A percentile compares a stretch with the other conserved stretches of the same genome.
phyloP scores from a whole-genome alignment of 768 basidiomycete genomes.

The Termitomyces sp. region DNA sequence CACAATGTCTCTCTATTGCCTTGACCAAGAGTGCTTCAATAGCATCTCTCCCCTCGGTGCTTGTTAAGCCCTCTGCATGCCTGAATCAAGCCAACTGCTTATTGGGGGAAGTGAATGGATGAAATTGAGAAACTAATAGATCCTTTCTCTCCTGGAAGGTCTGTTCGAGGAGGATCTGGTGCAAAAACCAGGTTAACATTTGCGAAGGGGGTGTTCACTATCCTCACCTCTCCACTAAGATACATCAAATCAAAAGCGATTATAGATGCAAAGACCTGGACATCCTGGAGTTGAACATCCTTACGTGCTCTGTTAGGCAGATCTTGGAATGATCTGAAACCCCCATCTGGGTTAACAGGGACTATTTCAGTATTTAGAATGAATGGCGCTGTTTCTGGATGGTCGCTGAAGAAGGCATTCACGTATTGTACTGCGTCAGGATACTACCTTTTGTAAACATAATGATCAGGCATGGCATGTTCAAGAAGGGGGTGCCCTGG shows the following conservation, averaged over 20 bases:
- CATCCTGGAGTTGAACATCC: slow-evolving; percentile 69
- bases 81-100: slow-evolving; percentile 54
- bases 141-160: slow-evolving; percentile 70
- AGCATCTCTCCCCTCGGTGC: slow-evolving; percentile 53
- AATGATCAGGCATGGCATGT: background rate
- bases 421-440: slow-evolving; percentile 73
- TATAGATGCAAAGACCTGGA: slow-evolving; percentile 78
- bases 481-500: slow-evolving; percentile 50
- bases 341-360: slow-evolving; percentile 67
- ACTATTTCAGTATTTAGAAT: slow-evolving; percentile 88
- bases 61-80: slow-evolving; percentile 73
- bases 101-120: slow-evolving; percentile 43
- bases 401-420: slow-evolving; percentile 41
- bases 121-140: slow-evolving; percentile 62
- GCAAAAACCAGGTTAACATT: slow-evolving; percentile 2
- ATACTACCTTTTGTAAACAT: slow-evolving; percentile 48
- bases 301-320: slow-evolving; percentile 83
- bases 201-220: background rate
- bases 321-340: slow-evolving; percentile 79
- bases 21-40: slow-evolving; percentile 75
- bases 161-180: slow-evolving; percentile 63
- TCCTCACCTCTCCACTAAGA: slow-evolving; percentile 69
- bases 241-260: slow-evolving; percentile 90
- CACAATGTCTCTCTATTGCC: slow-evolving; percentile 74
- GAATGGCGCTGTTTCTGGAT: slow-evolving; percentile 50